Evolutionary conservation across 108 stramenopile genomes (phyloP).

Genomic region (Skeletonema menzelii): DNA sequence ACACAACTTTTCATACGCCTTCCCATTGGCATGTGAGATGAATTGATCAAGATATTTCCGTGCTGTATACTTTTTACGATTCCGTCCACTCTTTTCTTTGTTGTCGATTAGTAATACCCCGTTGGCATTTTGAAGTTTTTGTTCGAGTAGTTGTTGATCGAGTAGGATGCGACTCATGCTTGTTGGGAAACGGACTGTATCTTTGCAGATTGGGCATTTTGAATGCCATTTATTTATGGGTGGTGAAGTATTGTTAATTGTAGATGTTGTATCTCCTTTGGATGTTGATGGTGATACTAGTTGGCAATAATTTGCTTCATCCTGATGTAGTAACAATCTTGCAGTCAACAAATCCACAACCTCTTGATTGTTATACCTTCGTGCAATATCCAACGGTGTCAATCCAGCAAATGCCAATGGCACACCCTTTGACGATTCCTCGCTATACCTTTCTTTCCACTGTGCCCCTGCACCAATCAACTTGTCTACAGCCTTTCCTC

Average conservation of each 20-base stretch:
- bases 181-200: slow-evolving; percentile 20
- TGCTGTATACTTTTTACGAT: slow-evolving; percentile 5
- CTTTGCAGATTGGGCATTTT: slow-evolving; percentile 27
- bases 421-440: not conserved
- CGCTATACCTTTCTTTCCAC: not conserved
- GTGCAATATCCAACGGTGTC: slow-evolving; percentile 19
- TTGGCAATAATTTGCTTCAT: not conserved
- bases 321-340: not conserved
- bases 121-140: not conserved
- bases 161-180: slow-evolving; percentile 14
- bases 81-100: slow-evolving; percentile 1
- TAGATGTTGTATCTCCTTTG: not conserved
- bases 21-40: slow-evolving; percentile 11
- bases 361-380: slow-evolving; percentile 6
- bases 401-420: slow-evolving; percentile 7
- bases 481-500: slow-evolving; percentile 12
- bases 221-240: not conserved
- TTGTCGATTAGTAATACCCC: not conserved
- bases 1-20: slow-evolving; percentile 23
- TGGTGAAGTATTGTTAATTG: not conserved
- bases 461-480: slow-evolving; percentile 16
- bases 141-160: slow-evolving; percentile 15
- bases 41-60: slow-evolving; percentile 38
- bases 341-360: not conserved
- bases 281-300: not conserved